Conservation (phyloP, 2,329 filamentous ascomycete genomes). For the Ceratocystis huliohia region DNA sequence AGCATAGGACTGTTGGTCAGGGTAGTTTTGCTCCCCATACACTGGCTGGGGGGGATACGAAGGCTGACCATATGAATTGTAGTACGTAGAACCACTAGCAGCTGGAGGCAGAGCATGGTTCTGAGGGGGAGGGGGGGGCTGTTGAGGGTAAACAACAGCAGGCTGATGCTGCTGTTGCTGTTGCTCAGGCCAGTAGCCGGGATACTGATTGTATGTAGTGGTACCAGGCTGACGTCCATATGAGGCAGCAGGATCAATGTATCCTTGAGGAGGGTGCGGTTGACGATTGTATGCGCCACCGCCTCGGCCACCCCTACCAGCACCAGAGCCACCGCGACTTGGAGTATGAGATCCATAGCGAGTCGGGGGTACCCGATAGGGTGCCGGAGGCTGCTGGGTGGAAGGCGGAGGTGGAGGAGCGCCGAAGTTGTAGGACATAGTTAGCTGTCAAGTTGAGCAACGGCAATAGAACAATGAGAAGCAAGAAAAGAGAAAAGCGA, state of each 20-base stretch:
- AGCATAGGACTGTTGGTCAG: slow-evolving; percentile 26
- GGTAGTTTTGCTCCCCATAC: slow-evolving; percentile 32
- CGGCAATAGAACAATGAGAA: too few species aligned
- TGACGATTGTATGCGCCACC: slow-evolving; percentile 13
- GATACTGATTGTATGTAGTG: slow-evolving; percentile 45
- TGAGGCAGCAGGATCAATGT: slow-evolving; percentile 31
- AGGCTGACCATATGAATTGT: slow-evolving; percentile 22
- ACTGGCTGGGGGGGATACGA: slow-evolving; percentile 35
- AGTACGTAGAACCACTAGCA: slow-evolving; percentile 13
- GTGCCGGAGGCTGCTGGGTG: slow-evolving; percentile 35
- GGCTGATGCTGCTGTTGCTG: slow-evolving; percentile 16
- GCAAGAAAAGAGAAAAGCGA: too few species aligned
- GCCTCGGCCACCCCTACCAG: slow-evolving; percentile 17
- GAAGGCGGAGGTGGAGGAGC: slow-evolving; percentile 39
- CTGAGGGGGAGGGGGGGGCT: slow-evolving; percentile 7
- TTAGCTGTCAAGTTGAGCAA: slow-evolving; percentile 9
- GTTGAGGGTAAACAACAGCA: slow-evolving; percentile 14
- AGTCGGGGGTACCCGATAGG: slow-evolving; percentile 32
- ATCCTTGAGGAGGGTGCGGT: slow-evolving; percentile 31
- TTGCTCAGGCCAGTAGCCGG: slow-evolving; percentile 23
- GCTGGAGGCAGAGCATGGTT: slow-evolving; percentile 10
- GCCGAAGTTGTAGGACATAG: slow-evolving; percentile 44
- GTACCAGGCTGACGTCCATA: slow-evolving; percentile 39
- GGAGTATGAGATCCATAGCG: slow-evolving; percentile 17
- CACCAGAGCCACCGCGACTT: slow-evolving; percentile 24